Percentiles rank a stretch among this genome's conserved stretches.
These are phyloP conservation scores for Kwoniella heveanensis DNA, from an alignment of 768 basidiomycete species.

Conservation along the genomic window DNA sequence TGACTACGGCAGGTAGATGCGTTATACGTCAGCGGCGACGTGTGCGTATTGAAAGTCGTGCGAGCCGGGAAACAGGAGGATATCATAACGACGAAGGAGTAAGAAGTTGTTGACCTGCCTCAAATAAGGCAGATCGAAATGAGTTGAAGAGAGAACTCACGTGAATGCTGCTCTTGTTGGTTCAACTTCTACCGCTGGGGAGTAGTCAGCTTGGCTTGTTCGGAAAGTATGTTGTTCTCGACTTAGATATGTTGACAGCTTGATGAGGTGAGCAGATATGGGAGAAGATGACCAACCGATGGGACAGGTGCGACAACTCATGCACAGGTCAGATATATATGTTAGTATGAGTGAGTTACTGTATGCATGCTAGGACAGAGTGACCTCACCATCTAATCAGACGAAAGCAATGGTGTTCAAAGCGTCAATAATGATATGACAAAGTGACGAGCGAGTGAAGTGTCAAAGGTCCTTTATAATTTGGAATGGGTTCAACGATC, in stretches of 20 bases:
- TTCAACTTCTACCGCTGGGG: slow-evolving; percentile 17
- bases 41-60: no score
- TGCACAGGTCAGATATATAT: slow-evolving; percentile 8
- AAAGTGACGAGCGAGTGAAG: slow-evolving; percentile 20
- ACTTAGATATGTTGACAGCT: no score
- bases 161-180: slow-evolving; percentile 10
- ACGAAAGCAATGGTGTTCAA: not conserved
- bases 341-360: not conserved
- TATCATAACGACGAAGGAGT: no score
- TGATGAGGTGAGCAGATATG: not conserved
- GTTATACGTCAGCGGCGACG: no score
- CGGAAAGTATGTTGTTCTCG: no score
- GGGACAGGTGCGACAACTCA: not conserved
- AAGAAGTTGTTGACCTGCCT: no score
- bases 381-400: slow-evolving; percentile 14
- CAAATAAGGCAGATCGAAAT: no score
- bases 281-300: slow-evolving; percentile 3
- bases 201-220: not conserved
- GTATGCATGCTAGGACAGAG: no score
- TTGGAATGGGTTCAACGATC: not conserved
- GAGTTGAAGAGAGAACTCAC: not conserved
- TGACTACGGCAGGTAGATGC: not conserved
- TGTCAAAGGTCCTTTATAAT: slow-evolving; percentile 19
- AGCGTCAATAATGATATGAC: not conserved
- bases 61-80: no score